Percentiles rank a stretch among this genome's conserved stretches.
These are phyloP conservation scores for Thelonectria rubi DNA, from an alignment of 2,329 filamentous ascomycete species.

Conservation along the genomic window DNA sequence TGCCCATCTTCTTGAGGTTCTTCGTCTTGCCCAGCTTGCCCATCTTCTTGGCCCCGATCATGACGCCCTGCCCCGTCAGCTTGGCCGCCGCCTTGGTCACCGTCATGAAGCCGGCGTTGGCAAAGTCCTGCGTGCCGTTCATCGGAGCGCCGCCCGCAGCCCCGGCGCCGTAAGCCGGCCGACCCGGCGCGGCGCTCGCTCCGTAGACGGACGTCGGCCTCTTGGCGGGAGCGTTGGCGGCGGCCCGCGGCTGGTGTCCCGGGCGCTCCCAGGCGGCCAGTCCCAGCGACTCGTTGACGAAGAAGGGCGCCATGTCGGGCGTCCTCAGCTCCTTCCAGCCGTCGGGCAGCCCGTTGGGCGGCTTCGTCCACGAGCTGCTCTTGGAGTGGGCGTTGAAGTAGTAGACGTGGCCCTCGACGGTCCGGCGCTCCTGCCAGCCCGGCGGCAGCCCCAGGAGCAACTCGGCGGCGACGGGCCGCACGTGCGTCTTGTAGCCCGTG, in stretches of 20 bases:
- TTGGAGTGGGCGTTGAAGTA: constrained; percentile 38
- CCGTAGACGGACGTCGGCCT: neutral
- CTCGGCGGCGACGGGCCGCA: constrained; percentile 33
- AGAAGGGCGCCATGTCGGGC: constrained; percentile 47
- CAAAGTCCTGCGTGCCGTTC: constrained; percentile 12
- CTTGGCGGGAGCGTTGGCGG: neutral
- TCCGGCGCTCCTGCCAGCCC: constrained; percentile 40
- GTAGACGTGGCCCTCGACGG: constrained; percentile 35
- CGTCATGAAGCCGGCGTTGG: constrained; percentile 15
- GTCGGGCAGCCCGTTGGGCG: constrained; percentile 55
- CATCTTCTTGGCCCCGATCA: constrained; percentile 29
- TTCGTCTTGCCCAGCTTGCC: constrained; percentile 42
- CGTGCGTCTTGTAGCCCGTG: constrained; percentile 38
- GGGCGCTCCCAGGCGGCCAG: constrained; percentile 43
- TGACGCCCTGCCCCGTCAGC: constrained; percentile 22
- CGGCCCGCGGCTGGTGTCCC: constrained; percentile 17
- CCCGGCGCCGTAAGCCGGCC: neutral
- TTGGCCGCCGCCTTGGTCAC: constrained; percentile 36
- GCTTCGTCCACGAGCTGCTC: constrained; percentile 38
- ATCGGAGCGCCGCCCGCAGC: neutral
- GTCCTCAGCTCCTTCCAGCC: constrained; percentile 58
- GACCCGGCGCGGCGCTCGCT: neutral
- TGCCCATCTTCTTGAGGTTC: constrained; percentile 38
- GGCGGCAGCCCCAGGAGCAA: constrained; percentile 28
- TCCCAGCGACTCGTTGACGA: constrained; percentile 39